phyloP scores from a whole-genome alignment of 2,329 filamentous ascomycete genomes.

The Colletotrichum higginsianum region DNA sequence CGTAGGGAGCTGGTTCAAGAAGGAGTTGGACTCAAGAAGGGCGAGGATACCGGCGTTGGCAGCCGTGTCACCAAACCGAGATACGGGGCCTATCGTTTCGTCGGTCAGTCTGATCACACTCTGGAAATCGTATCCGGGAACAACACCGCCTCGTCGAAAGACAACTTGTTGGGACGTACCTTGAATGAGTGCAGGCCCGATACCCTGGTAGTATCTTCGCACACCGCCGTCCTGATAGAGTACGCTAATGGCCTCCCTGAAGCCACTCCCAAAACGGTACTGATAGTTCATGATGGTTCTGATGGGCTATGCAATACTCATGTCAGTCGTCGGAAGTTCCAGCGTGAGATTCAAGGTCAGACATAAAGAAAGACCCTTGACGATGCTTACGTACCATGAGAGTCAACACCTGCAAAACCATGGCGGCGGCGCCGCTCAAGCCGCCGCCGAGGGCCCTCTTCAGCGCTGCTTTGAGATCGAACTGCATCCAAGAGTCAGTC shows the following conservation, averaged over 20 bases:
- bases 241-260: conserved; percentile 56
- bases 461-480: conserved; percentile 61
- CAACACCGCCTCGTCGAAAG: neutral
- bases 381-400: conserved; percentile 56
- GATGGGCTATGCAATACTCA: conserved; percentile 53
- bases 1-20: conserved; percentile 59
- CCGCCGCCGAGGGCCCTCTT: conserved; percentile 62
- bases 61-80: conserved; percentile 64
- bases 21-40: conserved; percentile 62
- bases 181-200: conserved; percentile 61
- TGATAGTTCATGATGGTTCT: conserved; percentile 68
- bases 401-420: conserved; percentile 63
- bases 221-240: conserved; percentile 60
- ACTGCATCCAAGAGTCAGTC: conserved; percentile 48
- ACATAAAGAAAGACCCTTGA: no score
- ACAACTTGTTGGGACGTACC: conserved; percentile 46
- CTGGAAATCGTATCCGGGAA: no score
- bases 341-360: no score
- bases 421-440: conserved; percentile 63
- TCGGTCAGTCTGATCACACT: neutral
- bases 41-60: conserved; percentile 66
- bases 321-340: neutral
- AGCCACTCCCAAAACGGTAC: conserved; percentile 61
- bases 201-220: conserved; percentile 61
- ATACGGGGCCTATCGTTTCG: conserved; percentile 54